Evolutionary conservation across 208 protist genomes (phyloP).

Genomic region (Herpetomonas samuelpessoai): DNA sequence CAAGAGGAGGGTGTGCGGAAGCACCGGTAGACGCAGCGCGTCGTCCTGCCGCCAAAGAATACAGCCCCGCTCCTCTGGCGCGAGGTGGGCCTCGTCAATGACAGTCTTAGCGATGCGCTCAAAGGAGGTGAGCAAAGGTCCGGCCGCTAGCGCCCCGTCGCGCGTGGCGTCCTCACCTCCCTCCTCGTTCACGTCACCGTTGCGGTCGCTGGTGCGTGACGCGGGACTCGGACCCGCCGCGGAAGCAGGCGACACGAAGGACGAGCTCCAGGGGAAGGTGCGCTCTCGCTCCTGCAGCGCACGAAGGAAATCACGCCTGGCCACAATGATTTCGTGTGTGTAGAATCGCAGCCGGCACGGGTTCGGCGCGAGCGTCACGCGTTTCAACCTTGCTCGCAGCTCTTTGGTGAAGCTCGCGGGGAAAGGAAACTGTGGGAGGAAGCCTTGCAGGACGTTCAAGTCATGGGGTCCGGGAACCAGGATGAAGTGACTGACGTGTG

Average conservation of each 20-base stretch:
- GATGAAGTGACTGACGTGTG: constrained; percentile 75
- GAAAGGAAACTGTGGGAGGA: constrained; percentile 74
- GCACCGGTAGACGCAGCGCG: constrained; percentile 59
- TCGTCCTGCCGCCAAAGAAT: constrained; percentile 79
- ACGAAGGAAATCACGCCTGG: constrained; percentile 71
- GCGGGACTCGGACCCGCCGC: not conserved
- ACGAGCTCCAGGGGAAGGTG: constrained; percentile 22
- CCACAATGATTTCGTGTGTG: constrained; percentile 84
- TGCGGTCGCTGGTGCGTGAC: not conserved
- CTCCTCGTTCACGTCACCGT: not conserved
- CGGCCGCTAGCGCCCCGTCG: not conserved
- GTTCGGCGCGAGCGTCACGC: constrained; percentile 71
- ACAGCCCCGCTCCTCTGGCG: constrained; percentile 45
- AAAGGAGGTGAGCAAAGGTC: constrained; percentile 39
- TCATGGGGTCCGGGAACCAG: constrained; percentile 79
- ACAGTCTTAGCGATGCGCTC: constrained; percentile 80
- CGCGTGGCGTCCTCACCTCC: too few relatives aligned
- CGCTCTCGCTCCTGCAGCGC: constrained; percentile 57
- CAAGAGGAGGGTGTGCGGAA: constrained; percentile 84
- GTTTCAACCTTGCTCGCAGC: constrained; percentile 56
- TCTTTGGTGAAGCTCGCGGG: constrained; percentile 43
- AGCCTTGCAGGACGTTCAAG: constrained; percentile 57
- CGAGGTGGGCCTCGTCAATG: constrained; percentile 77
- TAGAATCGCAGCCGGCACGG: constrained; percentile 83
- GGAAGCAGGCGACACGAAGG: constrained; percentile 2